Conservation (phyloP, 208 protist species). For the Trichomonas vaginalis region DNA sequence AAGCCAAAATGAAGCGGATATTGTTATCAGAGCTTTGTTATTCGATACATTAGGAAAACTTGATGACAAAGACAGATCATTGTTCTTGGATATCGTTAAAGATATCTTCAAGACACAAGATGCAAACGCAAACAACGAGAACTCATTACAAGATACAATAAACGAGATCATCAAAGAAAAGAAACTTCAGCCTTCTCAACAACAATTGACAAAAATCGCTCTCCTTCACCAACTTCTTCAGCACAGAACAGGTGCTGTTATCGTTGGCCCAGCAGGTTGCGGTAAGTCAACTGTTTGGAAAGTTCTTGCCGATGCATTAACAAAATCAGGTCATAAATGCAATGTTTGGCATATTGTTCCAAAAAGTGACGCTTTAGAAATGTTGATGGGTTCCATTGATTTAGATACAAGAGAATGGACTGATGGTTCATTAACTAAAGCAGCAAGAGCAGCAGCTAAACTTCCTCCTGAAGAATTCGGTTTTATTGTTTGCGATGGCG, state of each 20-base stretch:
- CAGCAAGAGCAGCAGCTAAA: background rate
- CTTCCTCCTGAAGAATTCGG: background rate
- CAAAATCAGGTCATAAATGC: constrained; percentile 65
- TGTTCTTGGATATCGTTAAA: constrained; percentile 74
- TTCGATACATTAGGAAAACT: constrained; percentile 91
- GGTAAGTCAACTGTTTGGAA: constrained; percentile 82
- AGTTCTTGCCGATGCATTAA: constrained; percentile 69
- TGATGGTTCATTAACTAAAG: constrained; percentile 63
- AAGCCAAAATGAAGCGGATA: constrained; percentile 50
- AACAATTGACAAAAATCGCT: constrained; percentile 32
- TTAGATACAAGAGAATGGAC: constrained; percentile 90
- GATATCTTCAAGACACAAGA: constrained; percentile 75
- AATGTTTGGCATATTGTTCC: constrained; percentile 70
- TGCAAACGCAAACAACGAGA: background rate
- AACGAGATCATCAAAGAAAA: constrained; percentile 24
- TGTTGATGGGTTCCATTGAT: constrained; percentile 82
- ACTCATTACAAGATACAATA: constrained; percentile 38
- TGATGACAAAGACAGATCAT: constrained; percentile 80
- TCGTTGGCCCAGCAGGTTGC: constrained; percentile 81
- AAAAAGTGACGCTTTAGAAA: constrained; percentile 63
- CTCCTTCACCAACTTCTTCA: constrained; percentile 76
- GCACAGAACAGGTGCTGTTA: constrained; percentile 88
- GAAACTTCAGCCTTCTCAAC: background rate
- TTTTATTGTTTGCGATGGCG: constrained; percentile 83
- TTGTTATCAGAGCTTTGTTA: constrained; percentile 81